These are phyloP conservation scores for Citrus sinensis DNA, from an alignment of 345 rosid genomes.

Conservation along the genomic window DVS_A1.0 CM039164.1:23723001-23723500, in stretches of 20 bases:
- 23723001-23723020: neutral
- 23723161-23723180: slow-evolving; percentile 50
- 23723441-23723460: neutral
- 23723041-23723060: neutral
- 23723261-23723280: slow-evolving; percentile 68
- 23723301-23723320: slow-evolving; percentile 56
- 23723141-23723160: slow-evolving; percentile 80
- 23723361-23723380: neutral
- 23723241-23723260: slow-evolving; percentile 60
- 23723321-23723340: slow-evolving; percentile 45
- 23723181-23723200: slow-evolving; percentile 52
- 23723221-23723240: slow-evolving; percentile 67
- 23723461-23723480: neutral
- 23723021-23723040: neutral
- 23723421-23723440: neutral
- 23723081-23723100: neutral
- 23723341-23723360: neutral
- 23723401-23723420: neutral
- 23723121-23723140: slow-evolving; percentile 94
- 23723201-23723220: slow-evolving; percentile 61
- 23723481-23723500: neutral
- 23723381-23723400: neutral
- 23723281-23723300: slow-evolving; percentile 54
- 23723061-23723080: neutral
- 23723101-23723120: slow-evolving; percentile 43